phyloP scores from a whole-genome alignment of 148 eudicot species.

The Diospyros kaki region DNA sequence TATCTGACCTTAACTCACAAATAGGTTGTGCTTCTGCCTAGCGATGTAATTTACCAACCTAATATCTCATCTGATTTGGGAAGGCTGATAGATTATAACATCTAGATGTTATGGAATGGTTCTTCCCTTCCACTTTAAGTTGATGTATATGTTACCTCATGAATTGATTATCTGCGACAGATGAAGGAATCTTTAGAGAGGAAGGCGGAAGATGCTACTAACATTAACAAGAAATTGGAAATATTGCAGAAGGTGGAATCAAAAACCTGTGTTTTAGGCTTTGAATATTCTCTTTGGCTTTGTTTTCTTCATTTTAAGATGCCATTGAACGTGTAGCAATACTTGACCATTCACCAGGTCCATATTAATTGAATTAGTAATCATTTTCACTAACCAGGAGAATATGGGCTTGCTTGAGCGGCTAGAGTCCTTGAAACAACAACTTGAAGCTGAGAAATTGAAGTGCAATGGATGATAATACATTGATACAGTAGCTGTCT shows the following conservation, averaged over 20 bases:
- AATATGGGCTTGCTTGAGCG: slow-evolving; percentile 61
- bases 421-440: slow-evolving; percentile 51
- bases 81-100: neutral
- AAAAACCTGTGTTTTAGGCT: neutral
- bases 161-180: slow-evolving; percentile 23
- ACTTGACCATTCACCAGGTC: neutral
- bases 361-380: neutral
- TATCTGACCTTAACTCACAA: no score
- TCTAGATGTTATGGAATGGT: neutral
- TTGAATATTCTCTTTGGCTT: neutral
- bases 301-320: neutral
- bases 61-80: neutral
- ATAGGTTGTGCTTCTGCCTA: no score
- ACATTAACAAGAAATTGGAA: slow-evolving; percentile 37
- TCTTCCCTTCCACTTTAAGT: slow-evolving; percentile 1
- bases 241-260: slow-evolving; percentile 55
- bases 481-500: neutral
- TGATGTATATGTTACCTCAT: neutral
- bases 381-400: slow-evolving; percentile 44
- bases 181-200: slow-evolving; percentile 33
- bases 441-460: slow-evolving; percentile 67
- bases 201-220: slow-evolving; percentile 24
- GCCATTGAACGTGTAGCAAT: neutral
- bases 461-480: slow-evolving; percentile 43
- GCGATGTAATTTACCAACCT: no score